A percentile compares a stretch with the other conserved stretches of the same genome.
These are phyloP conservation scores for Salvia sclarea DNA, from an alignment of 305 asterid genomes.

Conservation along the genomic window DNA sequence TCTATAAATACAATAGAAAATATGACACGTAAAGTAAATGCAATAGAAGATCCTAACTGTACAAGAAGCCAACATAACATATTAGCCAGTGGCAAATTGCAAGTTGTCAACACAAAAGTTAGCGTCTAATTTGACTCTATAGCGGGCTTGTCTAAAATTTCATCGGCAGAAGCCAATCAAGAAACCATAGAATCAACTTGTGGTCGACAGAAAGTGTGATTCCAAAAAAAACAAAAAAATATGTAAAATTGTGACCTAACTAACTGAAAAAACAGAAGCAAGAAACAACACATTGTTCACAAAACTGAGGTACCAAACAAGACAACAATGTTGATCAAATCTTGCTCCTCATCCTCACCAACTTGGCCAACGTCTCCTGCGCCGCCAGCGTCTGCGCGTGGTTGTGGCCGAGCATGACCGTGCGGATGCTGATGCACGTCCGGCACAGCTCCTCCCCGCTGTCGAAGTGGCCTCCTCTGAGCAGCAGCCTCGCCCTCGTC, in stretches of 20 bases:
- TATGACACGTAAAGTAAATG: no score
- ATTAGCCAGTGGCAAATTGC: no score
- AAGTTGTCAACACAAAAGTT: no score
- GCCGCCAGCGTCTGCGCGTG: constrained; percentile 85
- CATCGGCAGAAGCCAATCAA: neutral
- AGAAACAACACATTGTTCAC: constrained; percentile 3
- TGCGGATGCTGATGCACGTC: constrained; percentile 81
- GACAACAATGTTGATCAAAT: constrained; percentile 37
- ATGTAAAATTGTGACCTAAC: neutral
- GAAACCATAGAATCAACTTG: neutral
- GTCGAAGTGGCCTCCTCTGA: constrained; percentile 80
- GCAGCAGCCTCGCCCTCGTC: constrained; percentile 67
- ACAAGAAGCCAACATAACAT: no score
- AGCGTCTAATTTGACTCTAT: no score
- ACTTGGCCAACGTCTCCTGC: constrained; percentile 83
- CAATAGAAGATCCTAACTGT: no score
- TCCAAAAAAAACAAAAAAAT: neutral
- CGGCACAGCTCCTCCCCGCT: constrained; percentile 83
- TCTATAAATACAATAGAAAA: no score
- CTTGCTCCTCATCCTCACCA: constrained; percentile 93
- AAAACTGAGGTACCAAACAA: constrained; percentile 25
- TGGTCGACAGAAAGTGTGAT: neutral
- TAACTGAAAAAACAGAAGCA: constrained; percentile 23
- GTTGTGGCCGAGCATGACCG: constrained; percentile 91
- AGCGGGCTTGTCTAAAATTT: no score